Base-by-base conservation (phyloP, 805 yeast species). In the Yarrowia divulgata region DNA sequence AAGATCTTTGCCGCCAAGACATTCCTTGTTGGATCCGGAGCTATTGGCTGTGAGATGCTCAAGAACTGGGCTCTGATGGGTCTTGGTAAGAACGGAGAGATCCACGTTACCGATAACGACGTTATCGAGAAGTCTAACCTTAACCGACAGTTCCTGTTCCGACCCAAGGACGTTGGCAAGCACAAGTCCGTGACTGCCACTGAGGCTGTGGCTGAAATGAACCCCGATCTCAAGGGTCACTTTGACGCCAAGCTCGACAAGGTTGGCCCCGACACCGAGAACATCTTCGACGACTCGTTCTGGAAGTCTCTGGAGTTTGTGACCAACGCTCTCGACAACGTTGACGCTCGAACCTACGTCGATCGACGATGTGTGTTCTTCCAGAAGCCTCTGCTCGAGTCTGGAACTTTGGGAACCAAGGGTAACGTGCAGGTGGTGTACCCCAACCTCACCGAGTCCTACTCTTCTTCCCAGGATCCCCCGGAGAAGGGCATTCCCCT, bases 11-110 rank as follows among this genome's bases (percentile, higher is more conserved):
- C 93, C 78, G 81, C 90, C 72, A 89, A 87, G 75, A 92, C 93
- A 3, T 94, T 95, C 79, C 82, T 95, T 73, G 99, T 95, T 49
- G 99, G 99, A 55, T 93, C 98, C 1, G 99, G 99, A 77, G 99
- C 99, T 19, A 95, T 95, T 82, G 99, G 99, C 48, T 95, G 99
- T 82, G 99, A 95, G 81, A 94, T 95, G 93, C 84, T 95, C 75
- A 95, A 95, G 81, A 93, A 92, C 77, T 95, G 98, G 98, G 97
- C 99, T 6, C 85, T 95, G 85, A 85, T 93, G 86, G 99, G 99
- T 55, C 81, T 95, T 32, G 98, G 98, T 50, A 91, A 93, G 48
- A 79, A 90, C 3, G 99, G 99, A 75, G 85, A 87, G 74, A 90
- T 95, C 71, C 80, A 81, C 67, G 89, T 95, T 58, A 95, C 99